Evolutionary conservation across 225 moss, liverwort and hornwort genomes (phyloP).

Genomic region (Pleurozium schreberi): DNA sequence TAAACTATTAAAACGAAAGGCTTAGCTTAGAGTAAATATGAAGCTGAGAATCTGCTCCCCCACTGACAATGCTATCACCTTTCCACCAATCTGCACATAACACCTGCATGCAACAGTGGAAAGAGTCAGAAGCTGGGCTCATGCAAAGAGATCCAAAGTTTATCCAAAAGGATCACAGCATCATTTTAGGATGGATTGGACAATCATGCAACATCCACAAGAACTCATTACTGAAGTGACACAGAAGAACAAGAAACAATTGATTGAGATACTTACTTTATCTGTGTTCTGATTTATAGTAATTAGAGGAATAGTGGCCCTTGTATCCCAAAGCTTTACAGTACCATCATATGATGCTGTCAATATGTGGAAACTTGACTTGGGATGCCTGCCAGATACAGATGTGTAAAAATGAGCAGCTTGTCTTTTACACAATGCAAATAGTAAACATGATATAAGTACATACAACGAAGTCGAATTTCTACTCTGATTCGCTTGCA

Average conservation of each 20-base stretch:
- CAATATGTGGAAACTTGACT: constrained; percentile 33
- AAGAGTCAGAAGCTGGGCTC: not conserved
- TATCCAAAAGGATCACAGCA: not conserved
- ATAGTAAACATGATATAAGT: not conserved
- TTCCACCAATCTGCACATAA: constrained; percentile 93
- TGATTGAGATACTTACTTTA: constrained; percentile 26
- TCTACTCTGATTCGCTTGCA: not conserved
- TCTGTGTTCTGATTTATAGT: constrained; percentile 53
- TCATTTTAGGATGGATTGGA: not conserved
- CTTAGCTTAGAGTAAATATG: constrained; percentile 28
- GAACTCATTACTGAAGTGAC: not conserved
- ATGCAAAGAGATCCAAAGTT: not conserved
- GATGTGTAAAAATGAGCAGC: not conserved
- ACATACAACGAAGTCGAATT: not conserved
- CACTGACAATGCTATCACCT: constrained; percentile 57
- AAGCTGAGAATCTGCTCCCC: constrained; percentile 66
- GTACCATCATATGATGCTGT: constrained; percentile 78
- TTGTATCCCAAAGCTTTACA: constrained; percentile 66
- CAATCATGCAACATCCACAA: not conserved
- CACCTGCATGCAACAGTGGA: constrained; percentile 30
- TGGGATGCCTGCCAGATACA: not conserved
- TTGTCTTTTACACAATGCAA: not conserved
- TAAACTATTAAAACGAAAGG: not conserved
- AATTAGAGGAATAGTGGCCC: constrained; percentile 57
- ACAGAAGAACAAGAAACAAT: not conserved